These are phyloP conservation scores for Cryptosporidium baileyi DNA, from an alignment of 169 alveolate species.

Conservation along the genomic window DNA sequence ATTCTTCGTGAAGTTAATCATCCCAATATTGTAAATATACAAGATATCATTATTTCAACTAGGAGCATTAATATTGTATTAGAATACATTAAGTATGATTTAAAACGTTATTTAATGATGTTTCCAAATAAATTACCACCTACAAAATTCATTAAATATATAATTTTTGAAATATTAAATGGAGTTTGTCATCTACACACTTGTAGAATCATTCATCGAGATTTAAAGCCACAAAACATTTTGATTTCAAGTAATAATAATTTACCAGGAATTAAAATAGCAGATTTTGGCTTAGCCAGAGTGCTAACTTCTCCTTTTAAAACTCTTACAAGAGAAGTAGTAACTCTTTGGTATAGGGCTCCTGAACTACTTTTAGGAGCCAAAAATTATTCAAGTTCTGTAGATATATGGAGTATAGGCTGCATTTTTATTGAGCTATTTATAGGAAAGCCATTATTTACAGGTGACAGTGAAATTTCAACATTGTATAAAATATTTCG, in stretches of 20 bases:
- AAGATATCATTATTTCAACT: conserved; percentile 82
- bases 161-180: conserved; percentile 71
- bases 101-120: conserved; percentile 57
- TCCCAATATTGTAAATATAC: conserved; percentile 89
- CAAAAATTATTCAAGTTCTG: conserved; percentile 91
- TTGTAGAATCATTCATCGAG: conserved; percentile 90
- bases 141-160: conserved; percentile 27
- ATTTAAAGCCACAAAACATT: conserved; percentile 87
- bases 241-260: conserved; percentile 51
- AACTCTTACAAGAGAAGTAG: conserved; percentile 93
- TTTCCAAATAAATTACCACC: conserved; percentile 56
- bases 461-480: conserved; percentile 87
- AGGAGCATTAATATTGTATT: conserved; percentile 23
- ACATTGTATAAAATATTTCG: conserved; percentile 87
- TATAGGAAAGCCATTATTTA: conserved; percentile 85
- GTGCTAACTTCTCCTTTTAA: conserved; percentile 78
- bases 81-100: conserved; percentile 52
- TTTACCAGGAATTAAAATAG: conserved; percentile 77
- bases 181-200: conserved; percentile 85
- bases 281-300: conserved; percentile 90
- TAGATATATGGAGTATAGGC: conserved; percentile 97
- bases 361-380: conserved; percentile 97
- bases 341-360: conserved; percentile 97
- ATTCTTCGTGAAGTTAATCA: conserved; percentile 90
- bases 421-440: conserved; percentile 92